phyloP scores from a whole-genome alignment of 495 filamentous ascomycete species.

The Lophiostoma macrostomum region DNA sequence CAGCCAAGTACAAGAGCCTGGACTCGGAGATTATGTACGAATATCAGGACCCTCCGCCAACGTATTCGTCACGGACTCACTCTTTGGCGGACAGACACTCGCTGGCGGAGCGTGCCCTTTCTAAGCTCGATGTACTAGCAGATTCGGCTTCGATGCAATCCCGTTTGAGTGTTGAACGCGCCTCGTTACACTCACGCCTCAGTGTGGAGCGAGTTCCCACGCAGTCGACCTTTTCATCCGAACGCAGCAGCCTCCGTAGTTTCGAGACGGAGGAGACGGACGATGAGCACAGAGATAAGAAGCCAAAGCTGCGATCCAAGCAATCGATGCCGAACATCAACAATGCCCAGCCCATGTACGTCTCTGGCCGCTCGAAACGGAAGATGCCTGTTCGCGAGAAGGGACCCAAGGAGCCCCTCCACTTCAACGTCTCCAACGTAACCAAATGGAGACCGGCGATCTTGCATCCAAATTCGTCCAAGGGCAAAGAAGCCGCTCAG shows the following conservation, averaged over 20 bases:
- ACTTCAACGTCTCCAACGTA: constrained; percentile 30
- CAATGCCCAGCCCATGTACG: constrained; percentile 24
- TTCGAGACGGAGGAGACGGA: constrained; percentile 34
- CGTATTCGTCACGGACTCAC: constrained; percentile 36
- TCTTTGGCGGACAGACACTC: constrained; percentile 29
- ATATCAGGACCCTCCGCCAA: constrained; percentile 36
- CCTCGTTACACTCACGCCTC: neutral
- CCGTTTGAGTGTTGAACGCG: neutral
- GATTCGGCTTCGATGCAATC: constrained; percentile 31
- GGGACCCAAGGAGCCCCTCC: constrained; percentile 31
- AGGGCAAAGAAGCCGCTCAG: constrained; percentile 28
- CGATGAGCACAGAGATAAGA: constrained; percentile 36
- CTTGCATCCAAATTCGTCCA: constrained; percentile 20
- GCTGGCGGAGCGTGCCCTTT: constrained; percentile 22
- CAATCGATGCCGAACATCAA: constrained; percentile 31
- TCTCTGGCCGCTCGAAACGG: constrained; percentile 33
- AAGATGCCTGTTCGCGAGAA: constrained; percentile 34
- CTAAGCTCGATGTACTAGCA: constrained; percentile 31
- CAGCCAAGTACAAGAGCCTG: constrained; percentile 30
- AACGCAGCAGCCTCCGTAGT: constrained; percentile 31
- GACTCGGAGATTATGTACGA: constrained; percentile 37
- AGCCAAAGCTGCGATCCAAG: constrained; percentile 31
- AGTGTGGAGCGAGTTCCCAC: constrained; percentile 15
- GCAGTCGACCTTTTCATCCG: constrained; percentile 16
- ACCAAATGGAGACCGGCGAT: constrained; percentile 28